Evolutionary conservation across 2,329 filamentous ascomycete species (phyloP), one percentile per base, ranked within the genome.

Genomic region (Blastomyces gilchristii): DNA sequence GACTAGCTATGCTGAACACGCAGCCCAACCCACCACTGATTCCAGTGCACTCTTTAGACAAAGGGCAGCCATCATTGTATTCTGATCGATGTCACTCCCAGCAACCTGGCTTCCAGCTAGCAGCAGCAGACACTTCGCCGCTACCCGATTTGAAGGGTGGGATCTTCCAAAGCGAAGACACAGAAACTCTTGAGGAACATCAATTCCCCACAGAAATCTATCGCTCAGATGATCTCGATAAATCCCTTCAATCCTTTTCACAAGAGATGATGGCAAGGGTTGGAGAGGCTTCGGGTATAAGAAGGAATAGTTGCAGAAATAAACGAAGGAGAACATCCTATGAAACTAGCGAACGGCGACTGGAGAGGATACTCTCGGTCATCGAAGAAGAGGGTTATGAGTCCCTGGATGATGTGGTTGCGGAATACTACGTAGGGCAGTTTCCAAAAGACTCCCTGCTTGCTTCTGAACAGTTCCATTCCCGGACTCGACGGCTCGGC

Each of bases 371-470:
- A 7, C 45, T 61, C 52, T 52, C 31, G 1, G 47, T 34, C 16
- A 54, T 43, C 9, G 60, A 61, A 43, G 60, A 43, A 41, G 31
- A 22, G 28, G 60, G 60, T 7, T 61, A 53, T 53, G 60, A 54
- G 18, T 53, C 34, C 11, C 39, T 62, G 22, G 60, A 62, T 56
- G 60, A 50, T 4, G 22, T 45, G 25, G 60, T 14, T 11, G 49
- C 39, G 14, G 50, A 54, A 41, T 57, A 62, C 37, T 62, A 62
- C 25, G 37, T 34, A 16, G 31, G 28, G n/a, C 37, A 28, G 14
- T 56, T 62, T 45, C 49, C 34, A n/a, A 56, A 62, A 56, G 39
- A 62, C 2, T 43, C 60, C 18, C 53, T 62, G 1, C 49, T 62
- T 45, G 50, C 39, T 11, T 56, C 39, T 41, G 60, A 53, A 12